Evolutionary conservation across 352 stramenopile species (phyloP), one percentile per base, ranked within the genome.

Genomic region (Phytophthora nicotianae): DNA sequence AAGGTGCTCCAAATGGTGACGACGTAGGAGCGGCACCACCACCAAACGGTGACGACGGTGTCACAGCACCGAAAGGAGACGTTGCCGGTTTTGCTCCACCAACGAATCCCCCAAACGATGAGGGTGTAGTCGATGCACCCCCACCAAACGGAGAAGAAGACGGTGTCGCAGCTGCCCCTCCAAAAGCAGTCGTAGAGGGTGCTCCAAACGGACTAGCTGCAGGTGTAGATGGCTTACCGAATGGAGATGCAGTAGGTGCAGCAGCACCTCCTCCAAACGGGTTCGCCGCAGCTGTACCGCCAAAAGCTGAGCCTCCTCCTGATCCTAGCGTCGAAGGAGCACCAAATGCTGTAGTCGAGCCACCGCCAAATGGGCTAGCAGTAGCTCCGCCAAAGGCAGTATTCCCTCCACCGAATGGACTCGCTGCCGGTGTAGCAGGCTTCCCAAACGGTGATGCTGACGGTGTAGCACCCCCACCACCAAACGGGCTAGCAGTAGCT

Each of bases 161-260:
- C 2, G 59, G 24, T 26, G 56, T 21, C 5, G 68, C 17, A 50
- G 53, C 32, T 5, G 52, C 47, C 46, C 50, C 68, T 40, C 67
- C 67, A 59, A 82, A 83, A 32, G 61, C 20, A 50, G 56, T 58
- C 13, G 51, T 49, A 23, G 33, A 59, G 19, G 29, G 14, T 32
- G 45, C 58, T 41, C 77, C 72, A 55, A 83, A 88, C 8, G 68
- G 69, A 62, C 61, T 79, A 20, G 64, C 46, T 38, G 62, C 50
- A 50, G 65, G 49, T 21, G 68, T 56, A 0, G 50, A 49, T 27
- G 54, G 38, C n/a, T 70, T 62, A 40, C 42, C 65, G 21, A 81
- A 83, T 21, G 55, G 54, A 49, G 62, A 70, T 8, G 68, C 46
- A 21, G 45, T 27, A 33, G 68, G 43, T 16, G 58, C 47, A 42